Evolutionary conservation across 768 basidiomycete species (phyloP), one percentile per base, ranked within the genome.

Genomic region (Agaricus sinodeliciosus): DNA sequence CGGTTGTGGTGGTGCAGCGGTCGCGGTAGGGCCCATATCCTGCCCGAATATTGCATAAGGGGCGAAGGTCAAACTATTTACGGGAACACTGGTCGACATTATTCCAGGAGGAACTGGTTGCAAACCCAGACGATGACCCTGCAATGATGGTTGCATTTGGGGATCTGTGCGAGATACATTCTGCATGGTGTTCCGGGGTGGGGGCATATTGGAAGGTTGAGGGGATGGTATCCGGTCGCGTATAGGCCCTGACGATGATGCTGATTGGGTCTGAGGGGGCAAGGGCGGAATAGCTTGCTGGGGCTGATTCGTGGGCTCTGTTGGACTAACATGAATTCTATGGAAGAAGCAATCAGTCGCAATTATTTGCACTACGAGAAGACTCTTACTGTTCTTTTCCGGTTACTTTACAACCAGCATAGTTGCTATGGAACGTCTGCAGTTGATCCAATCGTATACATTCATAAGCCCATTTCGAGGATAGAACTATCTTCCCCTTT

Each of bases 341-440:
- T 8, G 15, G 36, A 12, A 31, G 31, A 56, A 13, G 12, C n/a
- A 37, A 5, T 39, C 16, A 41, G 48, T 13, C 43, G 25, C 41
- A 43, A 36, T 3, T 19, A 16, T 27, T 9, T 22, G 28, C 18
- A 18, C 9, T 5, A 22, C 13, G 34, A 16, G 34, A 22, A 27
- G 22, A 43, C 9, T 36, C 39, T 34, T 67, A 92, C 89, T 72
- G 68, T 67, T 92, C 88, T 15, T 72, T 74, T 19, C 89, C 90
- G 16, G 78, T 83, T 16, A 93, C 80, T 69, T 87, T 91, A 59
- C 87, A 92, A 22, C 81, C 86, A 9, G 84, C 88, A 80, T 85
- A 93, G 59, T 88, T 82, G 52, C 72, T 80, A 46, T 80, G 77
- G 61, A 84, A 91, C 0, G 86, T 88, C 64, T 88, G 85, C 31